These are phyloP conservation scores for Blastobotrys chiropterorum DNA, from an alignment of 805 yeast genomes.

Conservation along the genomic window DNA sequence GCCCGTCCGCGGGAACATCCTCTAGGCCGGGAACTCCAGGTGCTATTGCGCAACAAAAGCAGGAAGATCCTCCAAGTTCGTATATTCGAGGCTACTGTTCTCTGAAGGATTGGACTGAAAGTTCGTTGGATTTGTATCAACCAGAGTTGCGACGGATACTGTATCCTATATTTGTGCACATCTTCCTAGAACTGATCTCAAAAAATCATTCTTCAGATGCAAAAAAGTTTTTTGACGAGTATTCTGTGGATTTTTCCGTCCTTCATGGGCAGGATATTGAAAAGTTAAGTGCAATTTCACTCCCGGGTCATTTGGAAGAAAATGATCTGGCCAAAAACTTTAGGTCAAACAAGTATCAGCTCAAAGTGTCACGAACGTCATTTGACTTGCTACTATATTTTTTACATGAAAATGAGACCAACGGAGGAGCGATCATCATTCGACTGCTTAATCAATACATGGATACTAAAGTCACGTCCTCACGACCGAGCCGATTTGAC, in stretches of 20 bases:
- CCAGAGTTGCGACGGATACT: slow-evolving; percentile 79
- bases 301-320: slow-evolving; percentile 75
- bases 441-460: slow-evolving; percentile 81
- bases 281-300: slow-evolving; percentile 63
- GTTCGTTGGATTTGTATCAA: slow-evolving; percentile 82
- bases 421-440: slow-evolving; percentile 84
- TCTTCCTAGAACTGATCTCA: slow-evolving; percentile 70
- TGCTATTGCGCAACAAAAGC: not conserved
- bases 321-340: slow-evolving; percentile 76
- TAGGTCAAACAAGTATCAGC: slow-evolving; percentile 62
- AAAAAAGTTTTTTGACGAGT: slow-evolving; percentile 67
- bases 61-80: slow-evolving; percentile 53
- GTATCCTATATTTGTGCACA: slow-evolving; percentile 90
- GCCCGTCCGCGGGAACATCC: slow-evolving; percentile 21
- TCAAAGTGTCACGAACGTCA: slow-evolving; percentile 75
- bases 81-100: slow-evolving; percentile 77
- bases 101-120: slow-evolving; percentile 82
- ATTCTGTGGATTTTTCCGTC: slow-evolving; percentile 62
- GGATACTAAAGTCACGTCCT: slow-evolving; percentile 34
- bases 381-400: slow-evolving; percentile 79
- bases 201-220: slow-evolving; percentile 55
- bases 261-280: slow-evolving; percentile 75
- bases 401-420: slow-evolving; percentile 83
- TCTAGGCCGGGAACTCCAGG: slow-evolving; percentile 12
- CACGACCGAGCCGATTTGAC: slow-evolving; percentile 30